Percentiles rank a stretch among this genome's conserved stretches.
Conservation (phyloP, 2,329 filamentous ascomycete species). For the Talaromyces marneffei region DNA sequence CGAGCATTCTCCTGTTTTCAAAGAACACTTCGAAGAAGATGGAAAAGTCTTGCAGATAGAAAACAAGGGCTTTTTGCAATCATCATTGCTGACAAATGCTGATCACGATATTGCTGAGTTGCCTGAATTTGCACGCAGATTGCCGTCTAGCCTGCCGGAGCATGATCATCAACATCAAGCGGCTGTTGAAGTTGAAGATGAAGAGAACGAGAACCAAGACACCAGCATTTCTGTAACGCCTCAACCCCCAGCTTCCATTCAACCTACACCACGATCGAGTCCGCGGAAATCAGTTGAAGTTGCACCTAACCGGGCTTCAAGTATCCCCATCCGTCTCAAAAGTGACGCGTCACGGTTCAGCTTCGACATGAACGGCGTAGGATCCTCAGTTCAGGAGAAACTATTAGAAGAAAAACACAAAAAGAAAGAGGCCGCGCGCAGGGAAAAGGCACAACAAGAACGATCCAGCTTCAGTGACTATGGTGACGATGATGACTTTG, state of each 20-base stretch:
- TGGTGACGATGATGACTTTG: slow-evolving; percentile 40
- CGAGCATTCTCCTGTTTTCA: slow-evolving; percentile 54
- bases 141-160: slow-evolving; percentile 33
- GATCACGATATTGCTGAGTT: slow-evolving; percentile 28
- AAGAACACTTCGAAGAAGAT: slow-evolving; percentile 55
- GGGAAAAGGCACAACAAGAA: slow-evolving; percentile 26
- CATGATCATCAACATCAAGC: slow-evolving; percentile 15
- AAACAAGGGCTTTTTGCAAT: slow-evolving; percentile 40
- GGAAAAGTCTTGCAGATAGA: slow-evolving; percentile 35
- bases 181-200: not conserved
- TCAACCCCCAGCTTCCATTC: slow-evolving; percentile 2
- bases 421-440: slow-evolving; percentile 45
- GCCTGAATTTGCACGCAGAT: slow-evolving; percentile 41
- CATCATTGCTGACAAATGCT: slow-evolving; percentile 30
- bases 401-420: slow-evolving; percentile 59
- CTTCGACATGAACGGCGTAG: slow-evolving; percentile 56
- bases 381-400: slow-evolving; percentile 55
- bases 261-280: slow-evolving; percentile 12
- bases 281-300: slow-evolving; percentile 28
- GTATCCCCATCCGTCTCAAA: slow-evolving; percentile 43
- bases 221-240: not conserved
- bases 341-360: slow-evolving; percentile 61
- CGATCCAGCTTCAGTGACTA: slow-evolving; percentile 34
- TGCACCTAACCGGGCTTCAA: slow-evolving; percentile 22
- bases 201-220: not conserved